A percentile compares a stretch with the other conserved stretches of the same genome.
Evolutionary conservation across 2,329 filamentous ascomycete genomes (phyloP).

Genomic region (Lasiodiplodia citricola): DNA sequence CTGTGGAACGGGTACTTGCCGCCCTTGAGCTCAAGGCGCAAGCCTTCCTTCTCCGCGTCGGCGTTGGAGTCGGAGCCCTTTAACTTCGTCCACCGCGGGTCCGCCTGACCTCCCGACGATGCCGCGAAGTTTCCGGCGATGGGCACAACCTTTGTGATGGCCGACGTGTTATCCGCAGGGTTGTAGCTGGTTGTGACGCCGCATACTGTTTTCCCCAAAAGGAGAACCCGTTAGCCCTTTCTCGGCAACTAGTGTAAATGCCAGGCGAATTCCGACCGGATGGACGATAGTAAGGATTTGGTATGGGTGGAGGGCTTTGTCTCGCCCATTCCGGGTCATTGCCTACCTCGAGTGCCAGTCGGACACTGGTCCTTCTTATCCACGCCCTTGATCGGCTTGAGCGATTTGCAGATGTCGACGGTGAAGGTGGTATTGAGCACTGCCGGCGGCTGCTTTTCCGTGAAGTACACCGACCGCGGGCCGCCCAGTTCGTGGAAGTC

Average conservation of each 20-base stretch:
- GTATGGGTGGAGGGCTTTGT: too few species aligned
- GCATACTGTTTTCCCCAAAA: constrained; percentile 64
- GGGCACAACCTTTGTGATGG: constrained; percentile 65
- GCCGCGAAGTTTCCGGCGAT: constrained; percentile 68
- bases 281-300: too few species aligned
- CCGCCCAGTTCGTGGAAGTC: constrained; percentile 69
- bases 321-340: not conserved
- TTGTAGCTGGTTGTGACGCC: constrained; percentile 68
- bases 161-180: constrained; percentile 54
- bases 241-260: not conserved
- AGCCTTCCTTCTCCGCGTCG: constrained; percentile 72
- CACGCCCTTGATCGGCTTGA: constrained; percentile 66
- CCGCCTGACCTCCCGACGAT: constrained; percentile 56
- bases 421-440: constrained; percentile 80
- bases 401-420: constrained; percentile 73
- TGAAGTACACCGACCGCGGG: constrained; percentile 70
- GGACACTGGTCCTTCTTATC: constrained; percentile 68
- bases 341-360: constrained; percentile 68
- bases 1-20: constrained; percentile 57
- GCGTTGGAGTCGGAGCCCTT: constrained; percentile 67
- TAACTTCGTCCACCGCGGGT: constrained; percentile 70
- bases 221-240: constrained; percentile 4
- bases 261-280: not conserved
- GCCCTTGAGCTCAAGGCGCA: constrained; percentile 71
- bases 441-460: constrained; percentile 53